A percentile compares a stretch with the other conserved stretches of the same genome.
phyloP scores from a whole-genome alignment of 805 yeast species.

The Yamadazyma paraphyllophila region DNA sequence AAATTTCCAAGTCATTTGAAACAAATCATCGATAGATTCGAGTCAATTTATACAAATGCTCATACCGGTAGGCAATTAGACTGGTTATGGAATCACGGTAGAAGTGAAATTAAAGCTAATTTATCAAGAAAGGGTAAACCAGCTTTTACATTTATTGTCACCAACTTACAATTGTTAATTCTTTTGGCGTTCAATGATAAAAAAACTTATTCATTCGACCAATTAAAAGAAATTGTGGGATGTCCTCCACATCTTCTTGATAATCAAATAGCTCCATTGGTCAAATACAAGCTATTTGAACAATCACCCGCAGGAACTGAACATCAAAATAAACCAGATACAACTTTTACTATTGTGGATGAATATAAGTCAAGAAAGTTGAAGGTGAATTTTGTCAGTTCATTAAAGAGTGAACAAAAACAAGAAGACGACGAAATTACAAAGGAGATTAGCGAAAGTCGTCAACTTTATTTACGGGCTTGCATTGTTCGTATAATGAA shows the following conservation, averaged over 20 bases:
- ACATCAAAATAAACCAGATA: constrained; percentile 41
- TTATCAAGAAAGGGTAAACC: constrained; percentile 77
- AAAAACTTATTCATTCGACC: constrained; percentile 56
- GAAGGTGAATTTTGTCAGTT: constrained; percentile 73
- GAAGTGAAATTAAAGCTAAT: constrained; percentile 88
- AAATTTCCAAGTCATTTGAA: constrained; percentile 68
- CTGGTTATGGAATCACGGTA: constrained; percentile 95
- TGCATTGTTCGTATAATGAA: constrained; percentile 97
- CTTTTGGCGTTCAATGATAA: constrained; percentile 76
- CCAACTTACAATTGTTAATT: constrained; percentile 84
- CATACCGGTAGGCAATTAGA: constrained; percentile 87
- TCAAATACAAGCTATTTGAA: constrained; percentile 70
- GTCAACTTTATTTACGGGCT: constrained; percentile 83
- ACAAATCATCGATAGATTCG: constrained; percentile 64
- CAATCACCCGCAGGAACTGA: constrained; percentile 65
- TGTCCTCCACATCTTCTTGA: constrained; percentile 63
- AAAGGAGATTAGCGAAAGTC: constrained; percentile 80
- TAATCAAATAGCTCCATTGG: constrained; percentile 75
- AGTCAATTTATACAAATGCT: constrained; percentile 63
- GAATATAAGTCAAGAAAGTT: constrained; percentile 85
- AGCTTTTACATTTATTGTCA: constrained; percentile 76
- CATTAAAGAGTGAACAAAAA: constrained; percentile 49
- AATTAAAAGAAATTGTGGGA: constrained; percentile 66
- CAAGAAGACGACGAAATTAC: constrained; percentile 73
- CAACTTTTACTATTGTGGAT: constrained; percentile 65